Evolutionary conservation across 192 early-diverging fungal species (phyloP), one percentile per base, ranked within the genome.

Genomic region (Coemansia sp.): DNA sequence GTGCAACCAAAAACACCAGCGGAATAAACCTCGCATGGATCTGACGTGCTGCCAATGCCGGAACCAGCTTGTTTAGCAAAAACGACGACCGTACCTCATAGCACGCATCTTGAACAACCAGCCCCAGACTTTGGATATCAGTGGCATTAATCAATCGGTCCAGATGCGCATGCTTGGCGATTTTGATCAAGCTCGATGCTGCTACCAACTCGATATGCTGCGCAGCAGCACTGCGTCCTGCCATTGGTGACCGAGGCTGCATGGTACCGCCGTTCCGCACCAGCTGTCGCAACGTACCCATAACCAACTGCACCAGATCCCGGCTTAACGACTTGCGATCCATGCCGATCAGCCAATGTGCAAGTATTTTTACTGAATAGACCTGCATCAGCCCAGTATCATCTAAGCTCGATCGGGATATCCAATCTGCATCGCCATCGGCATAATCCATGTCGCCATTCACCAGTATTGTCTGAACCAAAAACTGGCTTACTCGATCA

Each of bases 61-160:
- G 85, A 49, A 93, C 72, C 38, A 98, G 73, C 52, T 84, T 83
- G 5, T 84, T 77, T 23, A 67, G 57, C 23, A 87, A 63, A 46
- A 95, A 85, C 1, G 73, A 65, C 30, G 83, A 79, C 6, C 96
- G 88, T 28, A 94, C 91, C 57, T 91, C 80, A 59, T 80, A 93
- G 57, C 87, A 84, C 5, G 88, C 73, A 65, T 94, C 91, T 76
- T 92, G 83, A 15, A 79, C 58, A 21, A 82, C 70, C 30, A 89
- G 65, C n/a, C 81, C 80, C 28, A 96, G 53, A 14, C 72, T 75
- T 51, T 79, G 63, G 47, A 84, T 72, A 26, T 93, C 82, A 0
- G 65, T 23, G 0, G 82, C 68, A 6, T 80, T 67, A 6, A 92
- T 65, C 50, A 83, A 52, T 23, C 64, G 52, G 15, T 81, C 80